These are phyloP conservation scores for Lachnellula willkommii DNA, from an alignment of 2,329 filamentous ascomycete species.

Conservation along the genomic window DNA sequence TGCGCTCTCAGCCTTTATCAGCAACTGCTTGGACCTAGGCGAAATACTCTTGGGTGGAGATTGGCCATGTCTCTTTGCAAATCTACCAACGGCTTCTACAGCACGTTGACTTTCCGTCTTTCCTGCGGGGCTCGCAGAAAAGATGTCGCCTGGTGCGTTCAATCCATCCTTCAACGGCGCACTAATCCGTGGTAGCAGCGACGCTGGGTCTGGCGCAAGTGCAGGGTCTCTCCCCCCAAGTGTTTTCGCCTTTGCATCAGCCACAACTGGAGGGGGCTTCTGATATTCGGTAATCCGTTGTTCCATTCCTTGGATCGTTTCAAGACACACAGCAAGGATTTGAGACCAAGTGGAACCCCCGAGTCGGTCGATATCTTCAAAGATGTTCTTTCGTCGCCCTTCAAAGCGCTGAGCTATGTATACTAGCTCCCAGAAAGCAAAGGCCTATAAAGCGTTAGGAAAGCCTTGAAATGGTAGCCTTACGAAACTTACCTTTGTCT, in stretches of 20 bases:
- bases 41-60: slow-evolving; percentile 22
- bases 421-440: slow-evolving; percentile 87
- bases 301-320: slow-evolving; percentile 62
- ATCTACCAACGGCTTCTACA: slow-evolving; percentile 21
- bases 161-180: slow-evolving; percentile 24
- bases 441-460: slow-evolving; percentile 47
- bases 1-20: slow-evolving; percentile 30
- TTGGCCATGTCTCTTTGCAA: slow-evolving; percentile 28
- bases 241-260: slow-evolving; percentile 20
- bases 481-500: slow-evolving; percentile 54
- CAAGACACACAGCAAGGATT: slow-evolving; percentile 63
- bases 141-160: slow-evolving; percentile 25
- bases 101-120: slow-evolving; percentile 13
- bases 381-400: slow-evolving; percentile 70
- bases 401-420: slow-evolving; percentile 71
- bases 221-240: slow-evolving; percentile 2
- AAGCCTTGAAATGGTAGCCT: not conserved
- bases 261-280: slow-evolving; percentile 29
- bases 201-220: slow-evolving; percentile 28
- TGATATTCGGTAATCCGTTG: slow-evolving; percentile 58
- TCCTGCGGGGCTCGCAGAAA: slow-evolving; percentile 16
- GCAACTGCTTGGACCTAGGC: slow-evolving; percentile 39
- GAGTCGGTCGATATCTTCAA: slow-evolving; percentile 77
- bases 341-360: slow-evolving; percentile 79
- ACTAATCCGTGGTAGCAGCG: slow-evolving; percentile 20